Evolutionary conservation across 176 grass and related monocot species (phyloP).

Genomic region (Microstegium vimineum): DNA sequence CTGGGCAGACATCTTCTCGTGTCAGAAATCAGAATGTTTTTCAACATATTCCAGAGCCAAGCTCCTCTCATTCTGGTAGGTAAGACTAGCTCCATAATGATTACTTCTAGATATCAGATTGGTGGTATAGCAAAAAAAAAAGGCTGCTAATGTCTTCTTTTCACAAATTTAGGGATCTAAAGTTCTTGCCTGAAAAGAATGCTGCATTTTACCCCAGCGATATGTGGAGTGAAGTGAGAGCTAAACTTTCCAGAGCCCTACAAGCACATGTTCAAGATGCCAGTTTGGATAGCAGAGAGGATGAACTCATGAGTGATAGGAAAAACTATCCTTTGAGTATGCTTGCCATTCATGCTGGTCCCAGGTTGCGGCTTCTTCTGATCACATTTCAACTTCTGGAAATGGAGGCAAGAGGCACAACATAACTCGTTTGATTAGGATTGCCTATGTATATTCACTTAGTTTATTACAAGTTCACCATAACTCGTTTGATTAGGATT

Average conservation of each 20-base stretch:
- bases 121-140: constrained; percentile 1
- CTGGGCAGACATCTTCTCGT: constrained; percentile 14
- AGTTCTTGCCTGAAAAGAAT: constrained; percentile 27
- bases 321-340: constrained; percentile 83
- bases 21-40: constrained; percentile 10
- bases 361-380: constrained; percentile 71
- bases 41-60: constrained; percentile 27
- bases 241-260: constrained; percentile 76
- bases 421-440: constrained; percentile 15
- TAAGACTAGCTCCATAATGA: constrained; percentile 62
- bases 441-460: too few relatives aligned
- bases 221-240: constrained; percentile 52
- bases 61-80: constrained; percentile 75
- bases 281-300: constrained; percentile 11
- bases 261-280: constrained; percentile 45
- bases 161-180: constrained; percentile 32
- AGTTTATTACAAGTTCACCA: too few relatives aligned
- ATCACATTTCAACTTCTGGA: constrained; percentile 68
- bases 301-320: constrained; percentile 36
- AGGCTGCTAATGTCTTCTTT: neutral
- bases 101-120: constrained; percentile 21
- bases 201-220: constrained; percentile 26
- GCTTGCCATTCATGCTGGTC: constrained; percentile 71
- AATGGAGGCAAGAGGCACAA: constrained; percentile 66
- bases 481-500: constrained; percentile 26